A percentile compares a stretch with the other conserved stretches of the same genome.
Evolutionary conservation across 805 yeast genomes (phyloP).

Genomic region (Nakazawaea wickerhamii): DNA sequence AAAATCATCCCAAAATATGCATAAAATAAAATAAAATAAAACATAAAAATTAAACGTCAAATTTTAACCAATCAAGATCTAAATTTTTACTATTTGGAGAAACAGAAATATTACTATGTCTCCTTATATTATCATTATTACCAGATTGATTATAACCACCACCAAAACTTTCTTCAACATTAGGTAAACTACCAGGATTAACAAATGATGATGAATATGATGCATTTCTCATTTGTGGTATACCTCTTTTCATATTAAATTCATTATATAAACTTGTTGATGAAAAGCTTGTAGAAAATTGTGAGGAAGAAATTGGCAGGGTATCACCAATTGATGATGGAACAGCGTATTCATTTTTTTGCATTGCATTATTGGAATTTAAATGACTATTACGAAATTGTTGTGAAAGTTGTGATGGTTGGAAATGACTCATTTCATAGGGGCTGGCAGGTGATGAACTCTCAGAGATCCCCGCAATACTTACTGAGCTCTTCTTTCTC

Average conservation of each 20-base stretch:
- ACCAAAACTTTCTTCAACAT: conserved; percentile 1
- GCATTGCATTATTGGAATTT: not conserved
- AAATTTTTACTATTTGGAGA: conserved; percentile 21
- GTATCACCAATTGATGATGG: not conserved
- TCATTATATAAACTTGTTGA: conserved; percentile 15
- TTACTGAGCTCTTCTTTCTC: conserved; percentile 12
- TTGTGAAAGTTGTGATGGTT: conserved; percentile 9
- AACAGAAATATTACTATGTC: not conserved
- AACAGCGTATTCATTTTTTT: not conserved
- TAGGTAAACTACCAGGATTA: conserved; percentile 1
- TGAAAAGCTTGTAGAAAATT: conserved; percentile 11
- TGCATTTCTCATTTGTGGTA: conserved; percentile 1
- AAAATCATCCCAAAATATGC: not conserved
- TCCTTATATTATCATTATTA: not conserved
- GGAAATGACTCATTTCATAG: conserved; percentile 2
- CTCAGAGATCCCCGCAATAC: conserved; percentile 5
- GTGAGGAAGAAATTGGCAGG: not conserved
- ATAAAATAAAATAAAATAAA: not conserved
- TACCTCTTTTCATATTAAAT: conserved; percentile 16
- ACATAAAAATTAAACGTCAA: conserved; percentile 23
- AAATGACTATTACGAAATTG: conserved; percentile 2
- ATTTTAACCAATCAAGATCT: conserved; percentile 31
- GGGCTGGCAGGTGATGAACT: conserved; percentile 11
- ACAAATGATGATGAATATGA: not conserved
- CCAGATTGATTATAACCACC: not conserved